These are phyloP conservation scores for Medicago arabica DNA, from an alignment of 306 rosid genomes.

Conservation along the genomic window DNA sequence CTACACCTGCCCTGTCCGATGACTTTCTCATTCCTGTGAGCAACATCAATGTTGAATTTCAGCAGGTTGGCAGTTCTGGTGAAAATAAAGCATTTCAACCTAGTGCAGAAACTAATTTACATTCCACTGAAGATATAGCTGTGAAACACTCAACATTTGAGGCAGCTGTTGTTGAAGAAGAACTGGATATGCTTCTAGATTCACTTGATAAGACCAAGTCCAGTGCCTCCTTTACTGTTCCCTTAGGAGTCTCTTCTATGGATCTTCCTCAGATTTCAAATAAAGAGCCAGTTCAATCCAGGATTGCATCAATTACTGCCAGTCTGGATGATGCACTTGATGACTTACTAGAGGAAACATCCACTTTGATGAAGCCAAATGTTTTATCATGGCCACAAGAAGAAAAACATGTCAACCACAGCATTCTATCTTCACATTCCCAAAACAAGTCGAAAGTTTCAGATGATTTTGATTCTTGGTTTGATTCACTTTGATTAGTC, in stretches of 20 bases:
- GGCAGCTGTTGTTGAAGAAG: constrained; percentile 64
- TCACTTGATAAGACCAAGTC: constrained; percentile 59
- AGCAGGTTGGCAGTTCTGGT: constrained; percentile 36
- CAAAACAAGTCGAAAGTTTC: constrained; percentile 51
- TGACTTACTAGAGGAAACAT: constrained; percentile 71
- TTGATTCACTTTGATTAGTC: constrained; percentile 63
- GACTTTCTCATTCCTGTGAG: constrained; percentile 31
- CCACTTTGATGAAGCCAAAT: constrained; percentile 45
- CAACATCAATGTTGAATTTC: constrained; percentile 33
- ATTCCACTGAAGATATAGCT: constrained; percentile 36
- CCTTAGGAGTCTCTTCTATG: constrained; percentile 41
- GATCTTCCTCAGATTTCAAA: constrained; percentile 42
- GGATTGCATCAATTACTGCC: constrained; percentile 35
- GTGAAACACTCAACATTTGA: constrained; percentile 49
- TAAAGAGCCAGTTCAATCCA: constrained; percentile 45
- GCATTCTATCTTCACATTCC: constrained; percentile 49
- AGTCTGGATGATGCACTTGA: constrained; percentile 75
- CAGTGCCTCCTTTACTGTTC: constrained; percentile 34
- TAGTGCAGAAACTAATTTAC: constrained; percentile 34
- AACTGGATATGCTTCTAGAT: constrained; percentile 75
- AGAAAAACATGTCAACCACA: constrained; percentile 36
- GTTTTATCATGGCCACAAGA: constrained; percentile 37
- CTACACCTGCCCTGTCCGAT: constrained; percentile 28
- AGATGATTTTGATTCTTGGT: constrained; percentile 82
- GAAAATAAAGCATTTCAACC: constrained; percentile 36